Evolutionary conservation across 176 grass and related monocot species (phyloP).

Genomic region (Metroxylon sagu): DNA sequence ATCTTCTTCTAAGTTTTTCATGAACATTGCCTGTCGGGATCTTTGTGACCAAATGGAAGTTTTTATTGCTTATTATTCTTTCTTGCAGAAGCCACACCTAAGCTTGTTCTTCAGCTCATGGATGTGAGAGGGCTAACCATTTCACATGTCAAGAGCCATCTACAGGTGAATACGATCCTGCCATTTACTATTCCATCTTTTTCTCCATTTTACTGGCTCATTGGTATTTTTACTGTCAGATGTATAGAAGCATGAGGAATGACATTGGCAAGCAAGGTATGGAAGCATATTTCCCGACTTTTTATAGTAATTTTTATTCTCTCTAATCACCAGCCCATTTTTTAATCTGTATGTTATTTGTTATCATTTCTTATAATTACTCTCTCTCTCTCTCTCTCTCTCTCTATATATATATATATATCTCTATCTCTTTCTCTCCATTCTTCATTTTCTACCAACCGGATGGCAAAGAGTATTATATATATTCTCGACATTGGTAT

Average conservation of each 20-base stretch:
- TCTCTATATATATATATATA: no score
- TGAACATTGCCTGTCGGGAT: no score
- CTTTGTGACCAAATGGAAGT: not conserved
- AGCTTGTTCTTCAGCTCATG: constrained; percentile 79
- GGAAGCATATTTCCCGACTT: not conserved
- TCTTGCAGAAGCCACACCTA: constrained; percentile 71
- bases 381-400: no score
- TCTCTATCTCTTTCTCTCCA: no score
- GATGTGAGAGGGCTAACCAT: constrained; percentile 65
- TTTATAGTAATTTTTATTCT: not conserved
- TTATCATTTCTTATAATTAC: no score
- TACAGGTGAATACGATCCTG: constrained; percentile 46
- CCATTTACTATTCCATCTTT: constrained; percentile 2
- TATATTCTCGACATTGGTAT: no score
- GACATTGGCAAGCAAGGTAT: constrained; percentile 50
- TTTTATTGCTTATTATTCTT: not conserved
- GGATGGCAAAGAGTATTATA: no score
- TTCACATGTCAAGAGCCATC: constrained; percentile 97
- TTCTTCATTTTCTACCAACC: no score
- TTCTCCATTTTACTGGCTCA: not conserved
- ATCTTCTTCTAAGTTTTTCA: no score
- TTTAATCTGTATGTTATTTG: no score
- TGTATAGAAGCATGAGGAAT: constrained; percentile 60
- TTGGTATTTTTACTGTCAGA: constrained; percentile 32
- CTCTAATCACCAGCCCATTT: no score